phyloP scores from a whole-genome alignment of 1,284 basidiomycete genomes.

The Tilletia indica region DNA sequence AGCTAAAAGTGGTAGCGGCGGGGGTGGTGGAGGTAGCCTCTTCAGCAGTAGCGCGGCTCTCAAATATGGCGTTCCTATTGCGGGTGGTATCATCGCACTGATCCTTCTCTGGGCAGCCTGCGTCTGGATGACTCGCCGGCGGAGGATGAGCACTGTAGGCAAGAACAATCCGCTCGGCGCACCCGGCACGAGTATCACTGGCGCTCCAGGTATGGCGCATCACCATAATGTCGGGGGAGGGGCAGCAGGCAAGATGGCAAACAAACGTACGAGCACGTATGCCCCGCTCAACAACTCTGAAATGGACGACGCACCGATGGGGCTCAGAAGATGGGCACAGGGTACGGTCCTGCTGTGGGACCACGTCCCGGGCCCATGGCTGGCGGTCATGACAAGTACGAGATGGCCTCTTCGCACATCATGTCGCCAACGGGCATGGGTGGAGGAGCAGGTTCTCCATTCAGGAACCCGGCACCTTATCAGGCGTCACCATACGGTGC shows the following conservation, averaged over 20 bases:
- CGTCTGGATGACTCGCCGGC: not conserved
- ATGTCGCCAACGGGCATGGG: not conserved
- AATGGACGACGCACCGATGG: slow-evolving; percentile 10
- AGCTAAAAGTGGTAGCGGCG: not conserved
- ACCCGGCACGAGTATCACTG: not conserved
- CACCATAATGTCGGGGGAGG: not conserved
- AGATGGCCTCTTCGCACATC: not conserved
- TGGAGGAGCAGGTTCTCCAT: not conserved
- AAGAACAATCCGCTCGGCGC: slow-evolving; percentile 17
- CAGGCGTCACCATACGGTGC: not conserved
- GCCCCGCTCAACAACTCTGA: not conserved
- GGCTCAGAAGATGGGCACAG: not conserved
- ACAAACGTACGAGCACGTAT: not conserved
- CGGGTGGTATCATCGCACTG: slow-evolving; percentile 28
- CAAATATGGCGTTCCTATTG: slow-evolving; percentile 34
- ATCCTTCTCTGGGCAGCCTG: slow-evolving; percentile 25
- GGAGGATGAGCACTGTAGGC: not conserved
- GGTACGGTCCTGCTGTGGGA: not conserved
- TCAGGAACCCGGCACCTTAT: not conserved
- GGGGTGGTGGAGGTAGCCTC: slow-evolving; percentile 7
- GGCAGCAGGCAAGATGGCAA: not conserved
- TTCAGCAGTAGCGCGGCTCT: slow-evolving; percentile 23
- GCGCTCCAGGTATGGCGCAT: not conserved
- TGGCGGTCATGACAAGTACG: slow-evolving; percentile 6
- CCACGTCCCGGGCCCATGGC: slow-evolving; percentile 13